These are phyloP conservation scores for Flaveria bidentis DNA, from an alignment of 129 eudicot species.

Conservation along the genomic window DNA sequence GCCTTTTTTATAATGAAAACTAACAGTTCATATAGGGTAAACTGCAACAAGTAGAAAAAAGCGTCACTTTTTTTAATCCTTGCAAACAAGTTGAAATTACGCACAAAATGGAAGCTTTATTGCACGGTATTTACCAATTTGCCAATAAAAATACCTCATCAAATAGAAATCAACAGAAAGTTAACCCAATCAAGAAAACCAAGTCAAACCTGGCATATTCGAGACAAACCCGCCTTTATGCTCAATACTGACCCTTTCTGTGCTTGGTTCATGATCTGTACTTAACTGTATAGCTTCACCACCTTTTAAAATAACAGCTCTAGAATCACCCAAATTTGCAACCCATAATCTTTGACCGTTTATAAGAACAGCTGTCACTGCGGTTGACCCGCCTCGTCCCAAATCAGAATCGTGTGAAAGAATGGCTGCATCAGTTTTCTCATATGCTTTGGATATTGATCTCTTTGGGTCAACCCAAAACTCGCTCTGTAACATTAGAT, in stretches of 20 bases:
- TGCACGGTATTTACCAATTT: too few species aligned
- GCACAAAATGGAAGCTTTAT: too few species aligned
- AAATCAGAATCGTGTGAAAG: slow-evolving; percentile 57
- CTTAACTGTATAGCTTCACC: slow-evolving; percentile 66
- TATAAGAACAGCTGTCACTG: slow-evolving; percentile 67
- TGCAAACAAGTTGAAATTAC: too few species aligned
- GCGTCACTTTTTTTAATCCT: too few species aligned
- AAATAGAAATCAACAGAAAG: not conserved
- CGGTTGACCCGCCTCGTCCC: slow-evolving; percentile 74
- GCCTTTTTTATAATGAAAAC: too few species aligned
- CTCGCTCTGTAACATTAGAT: slow-evolving; percentile 39
- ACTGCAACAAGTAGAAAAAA: not conserved
- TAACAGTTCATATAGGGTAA: too few species aligned
- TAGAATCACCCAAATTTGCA: slow-evolving; percentile 77
- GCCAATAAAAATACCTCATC: not conserved
- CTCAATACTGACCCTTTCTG: slow-evolving; percentile 60
- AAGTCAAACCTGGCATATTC: slow-evolving; percentile 68
- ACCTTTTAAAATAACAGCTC: slow-evolving; percentile 67
- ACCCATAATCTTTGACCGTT: slow-evolving; percentile 68
- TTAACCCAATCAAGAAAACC: slow-evolving; percentile 11
- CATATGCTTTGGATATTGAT: slow-evolving; percentile 61
- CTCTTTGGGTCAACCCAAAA: slow-evolving; percentile 67
- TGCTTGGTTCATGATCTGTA: slow-evolving; percentile 67
- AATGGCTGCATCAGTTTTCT: slow-evolving; percentile 63
- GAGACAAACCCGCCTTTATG: slow-evolving; percentile 73